Conservation (phyloP, 2,329 filamentous ascomycete species). For the Aureobasidium pullulans region DNA sequence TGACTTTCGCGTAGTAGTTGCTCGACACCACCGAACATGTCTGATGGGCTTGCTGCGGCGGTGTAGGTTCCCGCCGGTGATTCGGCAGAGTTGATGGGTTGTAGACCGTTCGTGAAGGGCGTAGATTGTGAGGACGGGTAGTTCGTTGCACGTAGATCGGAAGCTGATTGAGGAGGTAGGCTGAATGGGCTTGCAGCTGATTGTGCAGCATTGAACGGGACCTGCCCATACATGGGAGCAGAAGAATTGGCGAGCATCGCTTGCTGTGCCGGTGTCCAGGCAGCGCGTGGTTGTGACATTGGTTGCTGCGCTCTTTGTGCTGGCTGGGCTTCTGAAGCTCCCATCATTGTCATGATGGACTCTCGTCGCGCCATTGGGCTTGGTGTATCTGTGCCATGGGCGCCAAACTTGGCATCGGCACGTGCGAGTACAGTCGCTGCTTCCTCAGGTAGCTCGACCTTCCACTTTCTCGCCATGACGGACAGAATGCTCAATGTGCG, state of each 20-base stretch:
- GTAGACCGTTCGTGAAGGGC: not conserved
- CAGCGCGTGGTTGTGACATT: slow-evolving; percentile 17
- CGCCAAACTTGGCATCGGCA: slow-evolving; percentile 72
- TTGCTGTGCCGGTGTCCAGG: slow-evolving; percentile 2
- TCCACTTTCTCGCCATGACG: slow-evolving; percentile 82
- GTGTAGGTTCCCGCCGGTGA: slow-evolving; percentile 16
- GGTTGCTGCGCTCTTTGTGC: slow-evolving; percentile 16
- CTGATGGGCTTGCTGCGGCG: slow-evolving; percentile 36
- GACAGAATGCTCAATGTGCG: slow-evolving; percentile 79
- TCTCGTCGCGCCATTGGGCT: slow-evolving; percentile 37
- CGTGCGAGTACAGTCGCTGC: slow-evolving; percentile 67
- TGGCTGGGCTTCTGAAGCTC: not conserved
- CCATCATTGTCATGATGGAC: slow-evolving; percentile 1
- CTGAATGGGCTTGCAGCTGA: not conserved
- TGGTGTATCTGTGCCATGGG: slow-evolving; percentile 54
- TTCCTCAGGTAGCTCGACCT: slow-evolving; percentile 77
- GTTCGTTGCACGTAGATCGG: not conserved
- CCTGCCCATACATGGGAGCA: not conserved
- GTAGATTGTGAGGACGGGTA: slow-evolving; percentile 9
- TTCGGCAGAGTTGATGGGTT: slow-evolving; percentile 19
- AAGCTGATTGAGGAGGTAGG: slow-evolving; percentile 7
- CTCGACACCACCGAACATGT: slow-evolving; percentile 53
- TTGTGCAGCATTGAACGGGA: not conserved
- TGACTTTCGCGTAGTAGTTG: slow-evolving; percentile 56
- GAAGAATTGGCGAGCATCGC: not conserved